phyloP scores from a whole-genome alignment of 805 yeast genomes.

The Metschnikowia lochheadii region DNA sequence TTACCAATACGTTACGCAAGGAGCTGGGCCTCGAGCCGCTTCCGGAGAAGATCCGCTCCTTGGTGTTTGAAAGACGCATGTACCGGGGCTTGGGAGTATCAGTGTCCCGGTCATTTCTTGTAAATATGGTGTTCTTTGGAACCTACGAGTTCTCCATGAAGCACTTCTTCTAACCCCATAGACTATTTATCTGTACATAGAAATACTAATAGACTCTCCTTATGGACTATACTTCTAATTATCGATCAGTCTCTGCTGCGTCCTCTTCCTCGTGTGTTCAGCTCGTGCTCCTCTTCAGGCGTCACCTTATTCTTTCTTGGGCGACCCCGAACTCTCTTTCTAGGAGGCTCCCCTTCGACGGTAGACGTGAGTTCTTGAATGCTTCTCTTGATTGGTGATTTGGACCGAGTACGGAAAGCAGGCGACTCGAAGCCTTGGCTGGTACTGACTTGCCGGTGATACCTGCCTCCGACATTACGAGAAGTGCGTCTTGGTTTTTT shows the following conservation, averaged over 20 bases:
- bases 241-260: constrained; percentile 6
- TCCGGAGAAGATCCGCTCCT: constrained; percentile 28
- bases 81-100: constrained; percentile 80
- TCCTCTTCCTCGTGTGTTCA: constrained; percentile 8
- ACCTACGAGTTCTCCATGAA: constrained; percentile 66
- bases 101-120: constrained; percentile 62
- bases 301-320: constrained; percentile 1
- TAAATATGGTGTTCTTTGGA: constrained; percentile 73
- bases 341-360: constrained; percentile 13
- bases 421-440: constrained; percentile 13
- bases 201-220: too few species aligned
- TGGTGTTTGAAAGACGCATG: constrained; percentile 42
- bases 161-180: constrained; percentile 29
- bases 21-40: constrained; percentile 44
- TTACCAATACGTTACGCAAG: constrained; percentile 57
- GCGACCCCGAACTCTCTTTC: constrained; percentile 9
- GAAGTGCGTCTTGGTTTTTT: background rate
- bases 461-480: background rate
- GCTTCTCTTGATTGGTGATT: constrained; percentile 18
- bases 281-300: constrained; percentile 5
- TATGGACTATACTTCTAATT: background rate
- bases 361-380: constrained; percentile 18
- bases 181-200: background rate
- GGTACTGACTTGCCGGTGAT: background rate
- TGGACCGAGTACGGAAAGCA: constrained; percentile 17